These are phyloP conservation scores for Starmerella tilneyi DNA, from an alignment of 805 yeast genomes.

Conservation along the genomic window DNA sequence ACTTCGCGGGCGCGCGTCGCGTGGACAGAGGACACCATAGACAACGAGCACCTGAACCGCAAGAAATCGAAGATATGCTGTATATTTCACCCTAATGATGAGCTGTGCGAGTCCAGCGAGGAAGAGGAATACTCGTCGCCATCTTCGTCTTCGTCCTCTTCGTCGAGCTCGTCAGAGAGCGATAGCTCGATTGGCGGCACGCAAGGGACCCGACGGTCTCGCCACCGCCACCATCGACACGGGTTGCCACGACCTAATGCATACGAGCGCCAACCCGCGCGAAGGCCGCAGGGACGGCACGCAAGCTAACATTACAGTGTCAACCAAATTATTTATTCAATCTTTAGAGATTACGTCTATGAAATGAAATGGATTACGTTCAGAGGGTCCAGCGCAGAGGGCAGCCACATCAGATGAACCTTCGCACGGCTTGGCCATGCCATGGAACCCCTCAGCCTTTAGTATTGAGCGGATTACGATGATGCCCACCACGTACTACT, in stretches of 20 bases:
- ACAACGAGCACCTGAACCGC: slow-evolving; percentile 78
- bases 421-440: too few relatives aligned
- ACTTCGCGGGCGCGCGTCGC: slow-evolving; percentile 44
- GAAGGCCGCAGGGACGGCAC: neutral
- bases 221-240: slow-evolving; percentile 28
- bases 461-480: neutral
- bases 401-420: too few relatives aligned
- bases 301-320: neutral
- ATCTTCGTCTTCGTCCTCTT: slow-evolving; percentile 8
- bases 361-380: too few relatives aligned
- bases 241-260: slow-evolving; percentile 54
- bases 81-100: slow-evolving; percentile 38
- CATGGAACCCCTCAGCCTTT: neutral
- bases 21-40: slow-evolving; percentile 81
- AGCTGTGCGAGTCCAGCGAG: slow-evolving; percentile 33
- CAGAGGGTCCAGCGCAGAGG: too few relatives aligned
- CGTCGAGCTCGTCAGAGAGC: slow-evolving; percentile 29
- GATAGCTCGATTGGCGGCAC: slow-evolving; percentile 37
- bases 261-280: slow-evolving; percentile 51
- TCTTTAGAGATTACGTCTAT: too few relatives aligned
- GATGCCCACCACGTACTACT: too few relatives aligned
- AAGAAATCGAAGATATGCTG: slow-evolving; percentile 86
- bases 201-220: slow-evolving; percentile 12
- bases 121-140: slow-evolving; percentile 29
- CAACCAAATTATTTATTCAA: too few relatives aligned